Conservation (phyloP, 2,329 filamentous ascomycete genomes). For the Sporothrix humicola region DNA sequence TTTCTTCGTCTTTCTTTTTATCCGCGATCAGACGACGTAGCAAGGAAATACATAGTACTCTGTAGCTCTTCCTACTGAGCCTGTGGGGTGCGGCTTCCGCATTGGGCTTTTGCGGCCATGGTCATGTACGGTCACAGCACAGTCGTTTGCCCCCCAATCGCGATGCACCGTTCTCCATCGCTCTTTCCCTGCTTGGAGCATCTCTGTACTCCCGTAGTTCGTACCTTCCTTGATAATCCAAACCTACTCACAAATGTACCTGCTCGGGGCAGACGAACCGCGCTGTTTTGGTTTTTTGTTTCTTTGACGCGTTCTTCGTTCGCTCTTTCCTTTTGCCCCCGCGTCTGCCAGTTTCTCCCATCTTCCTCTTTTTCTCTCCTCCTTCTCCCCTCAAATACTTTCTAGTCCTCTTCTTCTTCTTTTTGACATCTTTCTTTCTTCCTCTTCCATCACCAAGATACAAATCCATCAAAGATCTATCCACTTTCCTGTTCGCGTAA, state of each 20-base stretch:
- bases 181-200: constrained; percentile 25
- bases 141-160: constrained; percentile 20
- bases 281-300: constrained; percentile 9
- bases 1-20: background rate
- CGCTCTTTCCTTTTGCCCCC: constrained; percentile 17
- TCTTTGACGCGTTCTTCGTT: constrained; percentile 15
- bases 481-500: constrained; percentile 34
- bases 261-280: background rate
- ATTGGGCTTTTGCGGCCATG: background rate
- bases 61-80: background rate
- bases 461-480: background rate
- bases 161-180: constrained; percentile 29
- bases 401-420: background rate
- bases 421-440: background rate
- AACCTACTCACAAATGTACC: constrained; percentile 3
- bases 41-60: background rate
- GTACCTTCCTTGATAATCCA: constrained; percentile 26
- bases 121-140: background rate
- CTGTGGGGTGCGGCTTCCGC: background rate
- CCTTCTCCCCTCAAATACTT: background rate
- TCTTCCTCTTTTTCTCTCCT: background rate
- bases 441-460: constrained; percentile 1
- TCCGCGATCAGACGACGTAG: constrained; percentile 19
- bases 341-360: constrained; percentile 13
- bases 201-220: constrained; percentile 20